Evolutionary conservation across 805 yeast species (phyloP), one percentile per base, ranked within the genome.

Genomic region (Blastobotrys attinorum): DNA sequence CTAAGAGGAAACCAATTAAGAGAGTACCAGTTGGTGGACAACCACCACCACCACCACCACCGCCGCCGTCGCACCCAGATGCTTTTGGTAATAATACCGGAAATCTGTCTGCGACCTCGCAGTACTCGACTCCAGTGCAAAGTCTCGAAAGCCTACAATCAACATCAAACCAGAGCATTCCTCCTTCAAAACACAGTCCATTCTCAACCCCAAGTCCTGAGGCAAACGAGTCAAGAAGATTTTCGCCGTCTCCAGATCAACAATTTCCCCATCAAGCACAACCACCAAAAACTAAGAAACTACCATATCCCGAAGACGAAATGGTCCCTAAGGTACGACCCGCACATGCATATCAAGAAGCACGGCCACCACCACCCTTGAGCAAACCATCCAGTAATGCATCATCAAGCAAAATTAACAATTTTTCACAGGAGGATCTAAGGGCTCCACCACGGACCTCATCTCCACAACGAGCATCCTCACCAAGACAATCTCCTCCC

Each of bases 1-100:
- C 42, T 17, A 44, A 45, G 27, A 43, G 52, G 13, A 49, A 40
- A 36, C 53, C 53, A 10, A 49, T 50, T 3, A 37, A 34, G 10
- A 42, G 52, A 10, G 37, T 40, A 17, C 53, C 53, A 11, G 49
- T 49, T 16, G 43, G 25, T 11, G 38, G 27, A 16, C 22, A 17
- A 4, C 36, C 22, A 29, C 34, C 34, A 11, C 44, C 46, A 8
- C 22, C 35, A 10, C 31, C 18, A 17, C 7, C 11, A 15, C 17
- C 39, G 22, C 18, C 31, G 11, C 17, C 31, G 5, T 39, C 29
- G n/a, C 40, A 18, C 25, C 34, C 31, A 35, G 21, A 11, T 20
- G 22, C 34, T 11, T 10, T 13, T 29, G 29, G 21, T 11, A 31
- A 20, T 10, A 20, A n/a, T n/a, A n/a, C n/a, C n/a, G n/a, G n/a